phyloP scores from a whole-genome alignment of 2,329 filamentous ascomycete genomes.

The Lasiodiplodia citricola region DNA sequence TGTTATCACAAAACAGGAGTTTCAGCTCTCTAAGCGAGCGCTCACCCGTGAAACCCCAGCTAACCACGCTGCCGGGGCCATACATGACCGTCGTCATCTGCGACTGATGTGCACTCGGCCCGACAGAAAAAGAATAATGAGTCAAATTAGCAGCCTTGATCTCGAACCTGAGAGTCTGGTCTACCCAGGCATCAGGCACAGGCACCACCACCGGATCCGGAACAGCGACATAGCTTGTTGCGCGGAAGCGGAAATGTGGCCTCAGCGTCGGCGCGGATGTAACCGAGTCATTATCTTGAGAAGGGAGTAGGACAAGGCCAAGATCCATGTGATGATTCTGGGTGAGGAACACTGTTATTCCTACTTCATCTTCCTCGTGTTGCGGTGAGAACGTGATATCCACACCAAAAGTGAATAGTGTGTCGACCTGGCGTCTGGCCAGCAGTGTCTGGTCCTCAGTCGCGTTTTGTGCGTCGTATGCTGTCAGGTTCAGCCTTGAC shows the following conservation, averaged over 20 bases:
- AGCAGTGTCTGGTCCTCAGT: constrained; percentile 59
- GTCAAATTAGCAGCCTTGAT: constrained; percentile 54
- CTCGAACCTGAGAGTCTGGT: constrained; percentile 44
- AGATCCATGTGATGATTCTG: constrained; percentile 58
- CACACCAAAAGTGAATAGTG: constrained; percentile 58
- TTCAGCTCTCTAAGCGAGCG: constrained; percentile 4
- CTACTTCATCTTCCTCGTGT: constrained; percentile 54
- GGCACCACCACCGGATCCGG: constrained; percentile 45
- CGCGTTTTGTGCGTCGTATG: constrained; percentile 56
- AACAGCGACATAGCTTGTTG: constrained; percentile 48
- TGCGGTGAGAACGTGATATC: constrained; percentile 53
- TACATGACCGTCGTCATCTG: constrained; percentile 32
- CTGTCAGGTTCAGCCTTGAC: constrained; percentile 60
- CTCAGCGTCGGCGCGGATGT: constrained; percentile 12
- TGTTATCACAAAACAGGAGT: neutral
- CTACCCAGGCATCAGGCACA: constrained; percentile 48
- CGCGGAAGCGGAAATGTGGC: constrained; percentile 54
- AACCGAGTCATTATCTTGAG: constrained; percentile 25
- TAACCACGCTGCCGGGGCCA: constrained; percentile 36
- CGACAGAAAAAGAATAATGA: constrained; percentile 48
- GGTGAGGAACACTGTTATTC: constrained; percentile 59
- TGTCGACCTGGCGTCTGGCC: constrained; percentile 60
- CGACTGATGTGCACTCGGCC: constrained; percentile 29
- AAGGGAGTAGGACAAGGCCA: constrained; percentile 38
- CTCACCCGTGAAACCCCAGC: constrained; percentile 36